These are phyloP conservation scores for Yamadazyma dushanensis DNA, from an alignment of 1,139 yeast genomes.

Conservation along the genomic window DNA sequence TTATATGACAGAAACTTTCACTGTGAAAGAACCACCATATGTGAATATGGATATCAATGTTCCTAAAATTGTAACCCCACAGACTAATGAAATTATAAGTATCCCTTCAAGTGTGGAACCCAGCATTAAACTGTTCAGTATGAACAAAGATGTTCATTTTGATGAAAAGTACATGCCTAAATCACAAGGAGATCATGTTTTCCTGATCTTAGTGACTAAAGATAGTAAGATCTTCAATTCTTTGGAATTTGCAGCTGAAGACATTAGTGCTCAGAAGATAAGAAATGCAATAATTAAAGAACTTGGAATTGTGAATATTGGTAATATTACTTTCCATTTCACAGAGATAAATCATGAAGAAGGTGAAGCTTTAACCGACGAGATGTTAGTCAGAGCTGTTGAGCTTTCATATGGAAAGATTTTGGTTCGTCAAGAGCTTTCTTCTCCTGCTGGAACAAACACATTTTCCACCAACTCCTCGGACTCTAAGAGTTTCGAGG, in stretches of 20 bases:
- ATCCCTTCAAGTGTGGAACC: conserved; percentile 9
- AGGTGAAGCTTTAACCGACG: conserved; percentile 62
- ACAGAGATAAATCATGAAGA: conserved; percentile 69
- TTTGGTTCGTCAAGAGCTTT: conserved; percentile 40
- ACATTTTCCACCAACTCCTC: conserved; percentile 47
- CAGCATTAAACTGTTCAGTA: conserved; percentile 10
- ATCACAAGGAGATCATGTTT: conserved; percentile 7
- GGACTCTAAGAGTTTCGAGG: conserved; percentile 50
- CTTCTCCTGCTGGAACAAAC: conserved; percentile 32
- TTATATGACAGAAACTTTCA: conserved; percentile 11
- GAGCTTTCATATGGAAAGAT: conserved; percentile 32
- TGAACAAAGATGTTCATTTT: conserved; percentile 11
- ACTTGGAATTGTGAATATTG: conserved; percentile 42
- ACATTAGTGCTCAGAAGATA: conserved; percentile 15
- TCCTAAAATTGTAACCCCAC: conserved; percentile 13
- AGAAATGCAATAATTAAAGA: conserved; percentile 41
- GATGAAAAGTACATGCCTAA: conserved; percentile 35
- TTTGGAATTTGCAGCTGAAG: conserved; percentile 27
- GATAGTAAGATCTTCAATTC: conserved; percentile 59
- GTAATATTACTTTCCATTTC: conserved; percentile 53
- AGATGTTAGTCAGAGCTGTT: conserved; percentile 32
- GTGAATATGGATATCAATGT: conserved; percentile 15
- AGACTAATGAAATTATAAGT: conserved; percentile 4
- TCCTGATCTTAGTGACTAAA: conserved; percentile 52
- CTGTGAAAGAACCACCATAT: conserved; percentile 13